Conservation (phyloP, 345 rosid species). For the Euphorbia pulcherrima region DNA sequence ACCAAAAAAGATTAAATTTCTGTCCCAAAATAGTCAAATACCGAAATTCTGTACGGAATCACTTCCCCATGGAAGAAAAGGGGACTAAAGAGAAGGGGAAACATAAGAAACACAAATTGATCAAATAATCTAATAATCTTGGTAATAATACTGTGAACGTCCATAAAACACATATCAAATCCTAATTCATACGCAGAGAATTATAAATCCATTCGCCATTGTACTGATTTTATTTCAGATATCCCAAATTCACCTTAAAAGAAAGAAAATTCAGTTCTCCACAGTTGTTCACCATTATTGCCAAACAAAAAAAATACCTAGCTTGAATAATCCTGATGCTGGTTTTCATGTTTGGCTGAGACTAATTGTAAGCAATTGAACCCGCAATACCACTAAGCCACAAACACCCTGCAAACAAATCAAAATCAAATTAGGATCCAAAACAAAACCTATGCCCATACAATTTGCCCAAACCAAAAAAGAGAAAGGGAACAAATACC, state of each 20-base stretch:
- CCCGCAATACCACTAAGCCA: slow-evolving; percentile 91
- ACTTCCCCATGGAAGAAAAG: slow-evolving; percentile 15
- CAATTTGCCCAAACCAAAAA: background rate
- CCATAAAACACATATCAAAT: too few relatives aligned
- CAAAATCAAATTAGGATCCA: too few relatives aligned
- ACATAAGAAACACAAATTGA: background rate
- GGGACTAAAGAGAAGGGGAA: slow-evolving; percentile 1
- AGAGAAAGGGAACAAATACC: slow-evolving; percentile 40
- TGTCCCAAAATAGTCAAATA: slow-evolving; percentile 17
- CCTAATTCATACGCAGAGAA: background rate
- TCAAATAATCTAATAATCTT: background rate
- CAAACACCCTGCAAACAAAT: slow-evolving; percentile 48
- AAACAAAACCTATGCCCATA: background rate
- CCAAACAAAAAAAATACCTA: slow-evolving; percentile 37
- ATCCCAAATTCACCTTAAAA: background rate
- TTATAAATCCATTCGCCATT: background rate
- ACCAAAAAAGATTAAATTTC: slow-evolving; percentile 16
- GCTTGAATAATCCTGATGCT: slow-evolving; percentile 96
- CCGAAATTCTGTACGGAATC: background rate
- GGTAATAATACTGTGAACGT: background rate
- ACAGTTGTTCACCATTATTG: background rate
- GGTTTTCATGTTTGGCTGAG: slow-evolving; percentile 89
- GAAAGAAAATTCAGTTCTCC: background rate
- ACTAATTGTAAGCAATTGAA: slow-evolving; percentile 90
- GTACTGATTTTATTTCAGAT: background rate